Evolutionary conservation across 495 filamentous ascomycete genomes (phyloP).

Genomic region (Oleoguttula mirabilis): DNA sequence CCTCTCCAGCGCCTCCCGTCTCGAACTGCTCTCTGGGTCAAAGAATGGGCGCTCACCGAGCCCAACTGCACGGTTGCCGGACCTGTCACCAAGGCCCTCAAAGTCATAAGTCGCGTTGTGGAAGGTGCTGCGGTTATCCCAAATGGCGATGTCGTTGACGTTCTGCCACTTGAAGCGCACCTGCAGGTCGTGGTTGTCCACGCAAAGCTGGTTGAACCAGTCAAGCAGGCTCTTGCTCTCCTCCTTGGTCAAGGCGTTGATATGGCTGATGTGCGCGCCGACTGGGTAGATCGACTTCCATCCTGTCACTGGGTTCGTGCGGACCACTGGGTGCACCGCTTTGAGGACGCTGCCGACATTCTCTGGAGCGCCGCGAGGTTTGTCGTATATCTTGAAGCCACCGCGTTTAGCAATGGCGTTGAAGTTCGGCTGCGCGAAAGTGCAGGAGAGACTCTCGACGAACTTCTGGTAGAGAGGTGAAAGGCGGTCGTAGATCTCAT

Average conservation of each 20-base stretch:
- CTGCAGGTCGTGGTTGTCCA: conserved; percentile 72
- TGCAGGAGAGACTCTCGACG: conserved; percentile 56
- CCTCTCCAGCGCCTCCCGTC: background rate
- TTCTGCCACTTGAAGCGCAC: conserved; percentile 51
- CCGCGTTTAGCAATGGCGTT: conserved; percentile 42
- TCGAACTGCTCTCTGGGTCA: conserved; percentile 30
- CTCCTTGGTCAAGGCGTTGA: conserved; percentile 54
- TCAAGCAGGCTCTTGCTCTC: conserved; percentile 56
- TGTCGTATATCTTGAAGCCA: conserved; percentile 42
- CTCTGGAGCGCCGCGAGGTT: conserved; percentile 47
- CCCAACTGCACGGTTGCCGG: conserved; percentile 51
- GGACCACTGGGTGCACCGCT: conserved; percentile 58
- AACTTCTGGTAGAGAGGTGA: conserved; percentile 52
- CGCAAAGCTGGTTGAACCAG: conserved; percentile 44
- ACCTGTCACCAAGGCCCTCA: conserved; percentile 42
- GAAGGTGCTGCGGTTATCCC: conserved; percentile 64
- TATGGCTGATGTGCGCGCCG: conserved; percentile 47
- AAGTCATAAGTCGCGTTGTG: conserved; percentile 65
- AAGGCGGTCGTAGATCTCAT: conserved; percentile 68
- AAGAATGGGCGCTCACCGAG: conserved; percentile 61
- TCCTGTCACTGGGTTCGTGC: conserved; percentile 73
- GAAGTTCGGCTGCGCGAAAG: conserved; percentile 52
- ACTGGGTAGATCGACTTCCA: conserved; percentile 64
- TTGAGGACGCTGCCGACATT: conserved; percentile 52
- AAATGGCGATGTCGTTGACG: conserved; percentile 45